phyloP scores from a whole-genome alignment of 306 rosid genomes.

The Adenanthera pavonina region DNA sequence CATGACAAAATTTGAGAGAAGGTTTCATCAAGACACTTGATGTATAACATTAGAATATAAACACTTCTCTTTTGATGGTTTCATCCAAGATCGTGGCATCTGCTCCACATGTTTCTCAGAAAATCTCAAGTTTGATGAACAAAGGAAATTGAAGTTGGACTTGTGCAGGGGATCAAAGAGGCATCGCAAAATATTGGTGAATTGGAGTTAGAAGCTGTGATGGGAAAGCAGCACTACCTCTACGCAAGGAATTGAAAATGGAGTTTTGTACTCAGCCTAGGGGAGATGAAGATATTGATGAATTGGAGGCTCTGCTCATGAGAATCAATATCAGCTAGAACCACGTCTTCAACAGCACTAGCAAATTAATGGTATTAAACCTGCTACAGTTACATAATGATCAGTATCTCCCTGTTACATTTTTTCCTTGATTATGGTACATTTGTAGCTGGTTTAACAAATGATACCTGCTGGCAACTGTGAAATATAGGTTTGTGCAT shows the following conservation, averaged over 20 bases:
- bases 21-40: too few relatives aligned
- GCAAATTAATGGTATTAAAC: neutral
- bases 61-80: too few relatives aligned
- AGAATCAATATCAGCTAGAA: neutral
- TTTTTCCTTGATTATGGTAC: neutral
- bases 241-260: neutral
- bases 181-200: neutral
- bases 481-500: neutral
- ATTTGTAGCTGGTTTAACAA: neutral
- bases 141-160: neutral
- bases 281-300: neutral
- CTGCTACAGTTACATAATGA: neutral
- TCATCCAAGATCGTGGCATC: conserved; percentile 3
- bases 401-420: neutral
- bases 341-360: neutral
- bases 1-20: too few relatives aligned
- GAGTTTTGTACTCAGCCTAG: neutral
- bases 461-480: neutral
- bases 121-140: neutral
- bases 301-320: neutral
- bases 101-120: neutral
- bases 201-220: neutral
- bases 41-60: too few relatives aligned
- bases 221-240: neutral
- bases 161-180: neutral